Conservation (phyloP, 2,329 filamentous ascomycete species). For the Aspergillus candidus region DNA sequence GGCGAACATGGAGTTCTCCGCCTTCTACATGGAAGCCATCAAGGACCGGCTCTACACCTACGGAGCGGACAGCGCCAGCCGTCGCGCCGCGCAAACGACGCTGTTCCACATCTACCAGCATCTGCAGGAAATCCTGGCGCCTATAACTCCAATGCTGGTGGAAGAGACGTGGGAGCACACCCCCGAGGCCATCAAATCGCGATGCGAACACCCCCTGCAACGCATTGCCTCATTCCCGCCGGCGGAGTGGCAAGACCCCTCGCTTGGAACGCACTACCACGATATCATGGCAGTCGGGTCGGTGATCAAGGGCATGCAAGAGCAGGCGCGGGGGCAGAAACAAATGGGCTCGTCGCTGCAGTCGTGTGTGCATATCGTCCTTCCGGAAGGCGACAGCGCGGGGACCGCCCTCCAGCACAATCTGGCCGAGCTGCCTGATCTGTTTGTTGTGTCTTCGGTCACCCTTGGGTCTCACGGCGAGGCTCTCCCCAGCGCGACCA, state of each 20-base stretch:
- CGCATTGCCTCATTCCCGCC: constrained; percentile 29
- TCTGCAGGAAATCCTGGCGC: constrained; percentile 70
- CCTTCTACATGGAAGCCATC: constrained; percentile 87
- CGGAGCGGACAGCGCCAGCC: constrained; percentile 57
- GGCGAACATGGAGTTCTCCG: constrained; percentile 75
- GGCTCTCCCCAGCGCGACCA: constrained; percentile 20
- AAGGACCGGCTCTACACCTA: constrained; percentile 92
- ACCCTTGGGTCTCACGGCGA: constrained; percentile 39
- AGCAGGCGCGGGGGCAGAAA: constrained; percentile 65
- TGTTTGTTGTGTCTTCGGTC: constrained; percentile 66
- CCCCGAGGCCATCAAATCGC: constrained; percentile 56
- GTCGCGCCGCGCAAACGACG: constrained; percentile 51
- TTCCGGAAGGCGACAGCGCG: constrained; percentile 15
- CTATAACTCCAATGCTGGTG: constrained; percentile 74
- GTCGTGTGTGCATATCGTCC: constrained; percentile 54
- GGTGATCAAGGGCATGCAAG: constrained; percentile 69
- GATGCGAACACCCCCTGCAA: constrained; percentile 41
- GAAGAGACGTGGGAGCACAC: constrained; percentile 82
- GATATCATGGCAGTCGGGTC: constrained; percentile 48
- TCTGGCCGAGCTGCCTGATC: constrained; percentile 50
- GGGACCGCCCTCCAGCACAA: constrained; percentile 26
- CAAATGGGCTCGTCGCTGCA: constrained; percentile 75
- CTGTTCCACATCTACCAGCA: constrained; percentile 61
- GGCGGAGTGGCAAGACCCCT: constrained; percentile 34
- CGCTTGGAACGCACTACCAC: constrained; percentile 44